These are phyloP conservation scores for Candida maesae DNA, from an alignment of 805 yeast genomes.

Conservation along the genomic window DNA sequence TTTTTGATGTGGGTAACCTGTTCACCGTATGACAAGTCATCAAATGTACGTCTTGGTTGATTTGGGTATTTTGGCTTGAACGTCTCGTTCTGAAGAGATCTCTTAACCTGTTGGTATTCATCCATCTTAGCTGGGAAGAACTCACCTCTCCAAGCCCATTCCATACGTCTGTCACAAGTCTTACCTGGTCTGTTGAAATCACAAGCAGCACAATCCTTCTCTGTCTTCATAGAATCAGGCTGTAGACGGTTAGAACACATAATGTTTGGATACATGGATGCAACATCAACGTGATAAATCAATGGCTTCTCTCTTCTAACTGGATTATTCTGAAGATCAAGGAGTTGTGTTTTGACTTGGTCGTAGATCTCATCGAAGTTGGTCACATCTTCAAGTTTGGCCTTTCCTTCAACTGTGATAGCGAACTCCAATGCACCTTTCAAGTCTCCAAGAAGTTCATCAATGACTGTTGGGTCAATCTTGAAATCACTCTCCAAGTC, in stretches of 20 bases:
- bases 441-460: constrained; percentile 69
- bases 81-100: constrained; percentile 74
- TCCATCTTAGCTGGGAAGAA: constrained; percentile 86
- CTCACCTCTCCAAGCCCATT: constrained; percentile 99
- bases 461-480: constrained; percentile 78
- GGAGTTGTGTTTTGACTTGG: constrained; percentile 49
- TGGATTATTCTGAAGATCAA: constrained; percentile 59
- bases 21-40: constrained; percentile 70
- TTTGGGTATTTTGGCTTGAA: constrained; percentile 62
- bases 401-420: constrained; percentile 74
- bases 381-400: constrained; percentile 68
- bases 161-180: constrained; percentile 81
- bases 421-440: constrained; percentile 78
- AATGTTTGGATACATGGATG: constrained; percentile 98
- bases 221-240: constrained; percentile 96
- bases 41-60: constrained; percentile 60
- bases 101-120: constrained; percentile 85
- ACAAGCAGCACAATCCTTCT: constrained; percentile 95
- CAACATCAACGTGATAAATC: constrained; percentile 97
- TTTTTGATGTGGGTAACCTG: constrained; percentile 75
- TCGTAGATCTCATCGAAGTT: constrained; percentile 75
- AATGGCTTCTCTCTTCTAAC: constrained; percentile 73
- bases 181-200: constrained; percentile 96
- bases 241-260: constrained; percentile 97
- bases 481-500: constrained; percentile 75